Percentiles rank a stretch among this genome's conserved stretches.
Evolutionary conservation across 2,329 filamentous ascomycete species (phyloP).

Genomic region (Didymella arachidicola): DNA sequence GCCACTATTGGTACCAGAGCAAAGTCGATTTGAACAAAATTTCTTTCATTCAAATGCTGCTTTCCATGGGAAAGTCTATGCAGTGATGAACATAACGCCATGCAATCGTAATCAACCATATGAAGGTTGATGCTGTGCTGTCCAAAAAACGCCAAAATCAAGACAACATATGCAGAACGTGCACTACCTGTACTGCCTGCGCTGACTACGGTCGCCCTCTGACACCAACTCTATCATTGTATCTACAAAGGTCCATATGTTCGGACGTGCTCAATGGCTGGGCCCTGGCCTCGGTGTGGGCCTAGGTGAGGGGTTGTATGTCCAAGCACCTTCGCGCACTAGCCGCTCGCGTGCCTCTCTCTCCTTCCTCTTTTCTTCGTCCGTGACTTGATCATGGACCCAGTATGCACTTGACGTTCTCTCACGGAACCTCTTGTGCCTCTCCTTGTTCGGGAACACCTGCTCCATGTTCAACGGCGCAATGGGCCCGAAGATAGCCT

Average conservation of each 20-base stretch:
- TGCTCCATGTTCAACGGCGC: conserved; percentile 93
- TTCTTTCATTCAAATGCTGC: conserved; percentile 13
- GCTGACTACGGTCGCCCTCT: not conserved
- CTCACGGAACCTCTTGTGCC: conserved; percentile 85
- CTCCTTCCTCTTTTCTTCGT: conserved; percentile 85
- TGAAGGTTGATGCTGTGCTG: conserved; percentile 13
- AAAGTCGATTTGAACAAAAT: not conserved
- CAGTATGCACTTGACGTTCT: conserved; percentile 96
- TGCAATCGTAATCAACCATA: conserved; percentile 19
- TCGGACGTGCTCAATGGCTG: conserved; percentile 5
- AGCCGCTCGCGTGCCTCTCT: conserved; percentile 80
- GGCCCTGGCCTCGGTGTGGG: conserved; percentile 31
- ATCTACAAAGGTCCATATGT: not conserved
- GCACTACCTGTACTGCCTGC: not conserved
- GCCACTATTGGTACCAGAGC: not conserved
- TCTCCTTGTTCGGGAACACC: conserved; percentile 80
- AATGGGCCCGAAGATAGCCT: conserved; percentile 87
- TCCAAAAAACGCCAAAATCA: conserved; percentile 12
- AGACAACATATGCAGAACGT: not conserved
- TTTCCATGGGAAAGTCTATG: conserved; percentile 18
- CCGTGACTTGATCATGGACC: conserved; percentile 83
- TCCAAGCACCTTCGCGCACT: conserved; percentile 83
- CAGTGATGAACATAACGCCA: conserved; percentile 13
- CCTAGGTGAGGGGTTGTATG: conserved; percentile 46
- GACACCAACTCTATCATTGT: conserved; percentile 8